phyloP scores from a whole-genome alignment of 805 yeast species.

The Scheffersomyces amazonensis region DNA sequence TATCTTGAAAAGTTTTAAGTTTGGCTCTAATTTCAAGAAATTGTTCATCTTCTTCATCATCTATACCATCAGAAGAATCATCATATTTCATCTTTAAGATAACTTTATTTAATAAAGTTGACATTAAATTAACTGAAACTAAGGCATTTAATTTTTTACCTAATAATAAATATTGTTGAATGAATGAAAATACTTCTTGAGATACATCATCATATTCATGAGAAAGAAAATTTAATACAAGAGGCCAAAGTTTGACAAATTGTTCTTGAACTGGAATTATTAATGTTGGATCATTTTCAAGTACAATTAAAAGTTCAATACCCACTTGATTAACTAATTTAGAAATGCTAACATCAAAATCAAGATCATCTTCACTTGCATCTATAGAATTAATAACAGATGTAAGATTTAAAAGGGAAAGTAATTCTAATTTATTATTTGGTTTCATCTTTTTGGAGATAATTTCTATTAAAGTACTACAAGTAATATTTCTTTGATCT shows the following conservation, averaged over 20 bases:
- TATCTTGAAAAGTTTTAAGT: conserved; percentile 79
- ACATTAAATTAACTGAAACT: conserved; percentile 47
- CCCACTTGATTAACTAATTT: conserved; percentile 73
- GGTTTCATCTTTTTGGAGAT: conserved; percentile 79
- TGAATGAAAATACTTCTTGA: conserved; percentile 75
- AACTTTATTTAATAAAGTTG: conserved; percentile 63
- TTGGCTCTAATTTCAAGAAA: conserved; percentile 76
- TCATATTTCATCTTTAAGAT: conserved; percentile 80
- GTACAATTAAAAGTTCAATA: conserved; percentile 65
- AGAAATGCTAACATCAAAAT: conserved; percentile 74
- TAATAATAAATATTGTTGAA: conserved; percentile 69
- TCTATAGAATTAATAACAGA: conserved; percentile 38
- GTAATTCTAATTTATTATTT: conserved; percentile 62
- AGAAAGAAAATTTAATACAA: conserved; percentile 63
- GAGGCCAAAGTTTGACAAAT: conserved; percentile 67
- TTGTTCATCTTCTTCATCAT: conserved; percentile 64
- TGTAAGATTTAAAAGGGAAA: conserved; percentile 67
- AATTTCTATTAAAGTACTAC: conserved; percentile 58
- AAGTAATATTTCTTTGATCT: conserved; percentile 55
- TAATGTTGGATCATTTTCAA: conserved; percentile 47
- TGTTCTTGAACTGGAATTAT: conserved; percentile 41
- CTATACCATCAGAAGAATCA: conserved; percentile 59
- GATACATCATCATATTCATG: conserved; percentile 90
- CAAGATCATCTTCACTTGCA: conserved; percentile 45
- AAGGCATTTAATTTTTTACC: conserved; percentile 53